phyloP scores from a whole-genome alignment of 164 flowering plant species.

The Tetrastigma voinierianum region DNA sequence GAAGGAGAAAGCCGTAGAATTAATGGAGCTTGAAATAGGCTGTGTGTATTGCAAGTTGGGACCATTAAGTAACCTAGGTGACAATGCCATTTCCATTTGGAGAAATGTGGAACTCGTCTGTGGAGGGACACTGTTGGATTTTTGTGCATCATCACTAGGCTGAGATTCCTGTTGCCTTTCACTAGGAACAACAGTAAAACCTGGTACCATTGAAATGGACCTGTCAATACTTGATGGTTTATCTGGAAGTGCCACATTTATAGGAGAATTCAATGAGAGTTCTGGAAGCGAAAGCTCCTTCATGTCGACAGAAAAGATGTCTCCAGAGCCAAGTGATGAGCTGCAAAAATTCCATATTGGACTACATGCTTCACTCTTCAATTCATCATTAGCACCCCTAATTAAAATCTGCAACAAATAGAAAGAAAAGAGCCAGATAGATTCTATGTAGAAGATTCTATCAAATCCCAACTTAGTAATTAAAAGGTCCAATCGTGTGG shows the following conservation, averaged over 20 bases:
- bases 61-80: conserved; percentile 24
- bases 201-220: conserved; percentile 86
- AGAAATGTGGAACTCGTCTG: conserved; percentile 10
- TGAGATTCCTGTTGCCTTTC: conserved; percentile 39
- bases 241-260: conserved; percentile 83
- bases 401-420: conserved; percentile 68
- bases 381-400: conserved; percentile 86
- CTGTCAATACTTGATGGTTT: conserved; percentile 67
- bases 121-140: conserved; percentile 30
- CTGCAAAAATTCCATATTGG: conserved; percentile 95
- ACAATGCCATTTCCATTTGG: conserved; percentile 14
- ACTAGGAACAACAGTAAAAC: conserved; percentile 45
- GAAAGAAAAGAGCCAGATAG: conserved; percentile 3
- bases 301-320: conserved; percentile 99
- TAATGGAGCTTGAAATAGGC: conserved; percentile 15
- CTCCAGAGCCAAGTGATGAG: conserved; percentile 96
- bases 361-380: conserved; percentile 94
- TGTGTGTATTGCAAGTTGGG: conserved; percentile 17
- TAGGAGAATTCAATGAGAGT: conserved; percentile 70
- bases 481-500: not conserved
- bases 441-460: not conserved
- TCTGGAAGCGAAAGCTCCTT: conserved; percentile 95
- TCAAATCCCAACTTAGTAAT: not conserved
- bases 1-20: conserved; percentile 21
- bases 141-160: conserved; percentile 31